Base-by-base conservation (phyloP, 306 rosid species). In the Cucurbita pepo region DNA sequence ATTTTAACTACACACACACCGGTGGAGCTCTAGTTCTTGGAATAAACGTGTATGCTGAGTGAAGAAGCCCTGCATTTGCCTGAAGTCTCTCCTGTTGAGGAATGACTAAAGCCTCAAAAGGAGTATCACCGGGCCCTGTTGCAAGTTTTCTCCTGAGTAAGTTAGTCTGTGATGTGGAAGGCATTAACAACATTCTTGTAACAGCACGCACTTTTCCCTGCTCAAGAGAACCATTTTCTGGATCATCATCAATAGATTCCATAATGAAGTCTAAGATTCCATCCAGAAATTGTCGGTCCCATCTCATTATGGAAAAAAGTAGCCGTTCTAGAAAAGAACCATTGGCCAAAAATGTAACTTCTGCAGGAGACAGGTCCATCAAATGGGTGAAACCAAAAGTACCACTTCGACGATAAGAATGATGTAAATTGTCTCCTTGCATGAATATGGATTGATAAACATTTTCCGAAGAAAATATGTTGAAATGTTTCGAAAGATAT, bases 21-120 rank as follows among this genome's bases (percentile, higher is more conserved):
- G 96, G 97, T 36, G 99, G 97, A 69, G 99, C 96, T 85, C 99
- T 88, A 79, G 83, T 76, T 72, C 77, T 85, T 22, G 99, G 96
- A 79, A 95, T 95, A 85, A 84, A 88, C 74, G 96, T 74, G 83
- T 91, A 95, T 67, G 95, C 75, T 36, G 99, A 85, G 82, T 89
- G 96, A 74, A 95, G 91, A 79, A 89, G 97, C 84, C 91, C 88
- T 54, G 80, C 82, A 75, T 85, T 89, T 38, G 88, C 88, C 54
- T 85, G 62, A 81, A 95, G 36, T 84, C 97, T 88, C 74, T 89
- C 97, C 73, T 70, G 81, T 69, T 81, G 85, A 51, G 97, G 83
- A 75, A 85, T 88, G 56, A 89, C 84, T 83, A 95, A 82, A 65
- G 86, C 96, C 88, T 91, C 96, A 79, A 83, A 89, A 51, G 97